Conservation (phyloP, 768 basidiomycete genomes). For the Hortiboletus flavorubellus region DNA sequence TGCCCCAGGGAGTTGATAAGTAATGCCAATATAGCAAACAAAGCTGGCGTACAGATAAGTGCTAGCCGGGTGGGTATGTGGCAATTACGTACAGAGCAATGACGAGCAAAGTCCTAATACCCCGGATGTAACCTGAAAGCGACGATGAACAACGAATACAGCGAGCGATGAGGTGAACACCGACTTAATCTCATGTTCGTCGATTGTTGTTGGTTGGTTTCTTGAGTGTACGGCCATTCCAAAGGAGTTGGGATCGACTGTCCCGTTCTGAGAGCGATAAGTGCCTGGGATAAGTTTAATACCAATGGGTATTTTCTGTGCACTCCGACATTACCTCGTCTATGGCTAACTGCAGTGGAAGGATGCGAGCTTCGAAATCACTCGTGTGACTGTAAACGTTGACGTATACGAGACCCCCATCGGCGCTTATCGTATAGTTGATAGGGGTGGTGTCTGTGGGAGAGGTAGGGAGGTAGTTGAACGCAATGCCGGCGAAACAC, state of each 20-base stretch:
- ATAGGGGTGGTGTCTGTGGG: constrained; percentile 34
- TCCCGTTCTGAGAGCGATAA: constrained; percentile 67
- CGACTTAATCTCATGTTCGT: constrained; percentile 54
- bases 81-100: constrained; percentile 53
- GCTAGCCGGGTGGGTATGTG: neutral
- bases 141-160: constrained; percentile 4
- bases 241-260: constrained; percentile 51
- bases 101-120: constrained; percentile 58
- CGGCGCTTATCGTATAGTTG: constrained; percentile 70
- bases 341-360: constrained; percentile 76
- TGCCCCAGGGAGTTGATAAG: constrained; percentile 75
- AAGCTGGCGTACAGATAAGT: constrained; percentile 42
- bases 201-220: constrained; percentile 62
- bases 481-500: constrained; percentile 67
- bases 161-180: constrained; percentile 17
- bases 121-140: constrained; percentile 55
- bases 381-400: constrained; percentile 64
- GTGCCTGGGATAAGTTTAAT: constrained; percentile 44
- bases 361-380: constrained; percentile 62
- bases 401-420: constrained; percentile 60
- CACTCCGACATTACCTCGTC: constrained; percentile 48
- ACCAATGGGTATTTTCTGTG: neutral
- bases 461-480: constrained; percentile 52
- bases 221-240: constrained; percentile 70
- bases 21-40: constrained; percentile 66